Evolutionary conservation across 2,329 filamentous ascomycete species (phyloP).

Genomic region (Neonectria hederae): DNA sequence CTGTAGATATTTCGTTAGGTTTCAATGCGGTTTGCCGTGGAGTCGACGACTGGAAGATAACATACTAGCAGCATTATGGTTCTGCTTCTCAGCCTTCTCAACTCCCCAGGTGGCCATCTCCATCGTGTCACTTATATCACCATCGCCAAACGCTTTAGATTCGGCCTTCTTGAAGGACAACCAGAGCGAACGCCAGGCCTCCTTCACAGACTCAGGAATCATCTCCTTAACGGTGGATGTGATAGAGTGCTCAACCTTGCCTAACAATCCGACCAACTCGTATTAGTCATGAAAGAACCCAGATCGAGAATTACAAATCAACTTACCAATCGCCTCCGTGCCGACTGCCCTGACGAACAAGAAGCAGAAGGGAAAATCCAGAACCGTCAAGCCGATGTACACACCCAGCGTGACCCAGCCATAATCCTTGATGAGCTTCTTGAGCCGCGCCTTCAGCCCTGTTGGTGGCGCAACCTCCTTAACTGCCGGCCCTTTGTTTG

Average conservation of each 20-base stretch:
- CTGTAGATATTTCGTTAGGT: conserved; percentile 50
- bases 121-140: conserved; percentile 55
- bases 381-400: conserved; percentile 81
- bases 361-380: conserved; percentile 97
- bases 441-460: conserved; percentile 76
- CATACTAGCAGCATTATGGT: conserved; percentile 78
- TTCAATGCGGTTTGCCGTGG: conserved; percentile 16
- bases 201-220: conserved; percentile 68
- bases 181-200: conserved; percentile 61
- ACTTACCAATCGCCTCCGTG: conserved; percentile 82
- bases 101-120: conserved; percentile 69
- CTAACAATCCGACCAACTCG: conserved; percentile 46
- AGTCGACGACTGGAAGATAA: conserved; percentile 40
- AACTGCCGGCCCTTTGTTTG: conserved; percentile 36
- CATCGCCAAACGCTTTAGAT: conserved; percentile 53
- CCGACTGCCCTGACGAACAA: conserved; percentile 84
- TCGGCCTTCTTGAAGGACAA: conserved; percentile 58
- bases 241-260: conserved; percentile 72
- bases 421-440: conserved; percentile 89
- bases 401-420: conserved; percentile 95
- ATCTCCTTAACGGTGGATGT: conserved; percentile 66
- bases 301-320: not conserved
- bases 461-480: conserved; percentile 43
- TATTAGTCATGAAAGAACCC: conserved; percentile 27
- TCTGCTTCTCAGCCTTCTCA: conserved; percentile 68